Base-by-base conservation (phyloP, 1,139 yeast species). In the Hemisphaericaspora subhashii region DNA sequence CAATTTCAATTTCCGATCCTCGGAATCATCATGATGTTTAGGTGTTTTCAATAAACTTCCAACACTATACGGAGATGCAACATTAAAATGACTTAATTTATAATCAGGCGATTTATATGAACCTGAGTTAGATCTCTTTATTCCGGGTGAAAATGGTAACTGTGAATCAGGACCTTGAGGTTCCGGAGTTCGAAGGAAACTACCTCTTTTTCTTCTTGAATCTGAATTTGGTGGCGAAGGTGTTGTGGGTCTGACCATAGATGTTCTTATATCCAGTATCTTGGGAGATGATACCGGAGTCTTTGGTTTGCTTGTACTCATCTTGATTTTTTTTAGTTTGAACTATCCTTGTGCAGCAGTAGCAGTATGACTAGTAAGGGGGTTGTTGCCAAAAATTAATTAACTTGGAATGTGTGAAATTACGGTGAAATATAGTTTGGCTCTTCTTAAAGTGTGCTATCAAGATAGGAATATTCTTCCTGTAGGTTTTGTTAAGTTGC, bases 111-210 rank as follows among this genome's bases (percentile, higher is more conserved):
- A 58, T 46, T 59, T 58, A 38, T 55, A 53, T 31, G 50, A 44
- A 10, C 64, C 68, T 2, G 66, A 55, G 43, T 54, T 63, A 31
- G 61, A 53, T 15, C 76, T 46, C 43, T 71, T 71, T 42, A 64
- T 50, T 3, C 72, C 61, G 3, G 77, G 77, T 4, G 73, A 64
- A 41, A 64, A 63, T 32, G 74, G 74, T 23, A 69, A 47, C 16
- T 24, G 18, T n/a, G n/a, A n/a, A 20, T 38, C 39, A 7, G 48
- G 52, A 11, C 37, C 38, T 37, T 55, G 60, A 7, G 32, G 32
- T 31, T 50, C 52, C 1, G 73, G 73, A 4, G 73, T 67, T 34
- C 56, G 55, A 31, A 66, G 46, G 38, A 57, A 58, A 18, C 46
- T 40, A 4, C 57, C 54, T 12, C 54, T 51, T 33, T 48, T 24